Evolutionary conservation across 2,329 filamentous ascomycete genomes (phyloP), one percentile per base, ranked within the genome.

Genomic region (Aspergillus fijiensis): DNA sequence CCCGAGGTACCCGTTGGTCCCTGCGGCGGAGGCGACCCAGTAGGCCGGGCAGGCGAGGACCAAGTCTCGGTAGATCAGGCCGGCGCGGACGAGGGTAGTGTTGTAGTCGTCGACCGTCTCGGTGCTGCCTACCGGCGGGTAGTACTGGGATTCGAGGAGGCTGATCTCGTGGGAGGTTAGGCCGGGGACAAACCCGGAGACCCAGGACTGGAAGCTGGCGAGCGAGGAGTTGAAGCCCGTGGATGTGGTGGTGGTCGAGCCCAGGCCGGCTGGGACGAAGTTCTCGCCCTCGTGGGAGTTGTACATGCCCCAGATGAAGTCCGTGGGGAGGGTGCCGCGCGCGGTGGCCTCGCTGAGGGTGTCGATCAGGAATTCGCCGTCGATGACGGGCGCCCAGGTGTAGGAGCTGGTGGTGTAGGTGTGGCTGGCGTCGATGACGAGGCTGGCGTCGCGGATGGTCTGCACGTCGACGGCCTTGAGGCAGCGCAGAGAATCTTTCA

Each of bases 271-370:
- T 0, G 84, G 84, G 23, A 86, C 75, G 65, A 89, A 88, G 63
- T 84, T 85, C 69, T 87, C 81, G 23, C 86, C 85, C 71, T 88
- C 86, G 67, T 87, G 82, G 0, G 82, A 79, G 68, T 88, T 88
- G 70, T 87, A 87, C 77, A 82, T 83, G n/a, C 79, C 78, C 63
- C 82, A 83, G 0, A 80, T 78, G 9, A 74, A 69, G 2, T 82
- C 76, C 2, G 79, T 78, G 55, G 84, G 80, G 9, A 85, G 71
- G 4, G 64, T 54, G 0, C 74, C 72, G 4, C 67, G 70, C 0
- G 65, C 63, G 0, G 81, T 74, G 0, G 79, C 80, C 1, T 77
- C 63, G 2, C 79, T 83, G 2, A 88, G 74, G 19, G 76, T 75
- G 58, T 77, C 70, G 1, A 67, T 74, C 50, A 88, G 72, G 65